phyloP scores from a whole-genome alignment of 352 stramenopile species.

The Elongisporangium senticosum region DNA sequence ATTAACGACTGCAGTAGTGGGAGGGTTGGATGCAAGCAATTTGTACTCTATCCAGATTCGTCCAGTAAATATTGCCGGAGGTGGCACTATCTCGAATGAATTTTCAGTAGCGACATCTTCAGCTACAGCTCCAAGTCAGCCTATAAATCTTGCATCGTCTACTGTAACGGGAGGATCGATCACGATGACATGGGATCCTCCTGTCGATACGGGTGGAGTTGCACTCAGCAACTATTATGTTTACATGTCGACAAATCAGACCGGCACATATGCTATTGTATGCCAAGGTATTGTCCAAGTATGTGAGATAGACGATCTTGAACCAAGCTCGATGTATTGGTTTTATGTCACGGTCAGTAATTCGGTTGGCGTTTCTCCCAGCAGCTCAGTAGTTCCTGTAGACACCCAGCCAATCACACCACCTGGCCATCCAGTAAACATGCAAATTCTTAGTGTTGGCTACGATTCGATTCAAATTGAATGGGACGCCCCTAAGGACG shows the following conservation, averaged over 20 bases:
- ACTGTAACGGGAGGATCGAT: constrained; percentile 31
- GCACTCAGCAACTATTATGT: constrained; percentile 33
- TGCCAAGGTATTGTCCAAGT: constrained; percentile 18
- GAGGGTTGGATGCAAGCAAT: constrained; percentile 37
- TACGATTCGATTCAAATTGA: constrained; percentile 18
- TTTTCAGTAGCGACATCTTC: constrained; percentile 22
- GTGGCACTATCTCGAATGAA: constrained; percentile 14
- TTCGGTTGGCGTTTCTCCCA: constrained; percentile 24
- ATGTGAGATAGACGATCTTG: constrained; percentile 24
- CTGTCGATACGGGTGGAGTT: constrained; percentile 38
- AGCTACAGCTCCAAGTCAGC: constrained; percentile 25
- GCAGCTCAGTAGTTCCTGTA: constrained; percentile 11
- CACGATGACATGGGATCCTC: constrained; percentile 26
- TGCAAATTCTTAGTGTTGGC: constrained; percentile 21
- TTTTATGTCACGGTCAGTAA: constrained; percentile 33
- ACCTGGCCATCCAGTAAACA: constrained; percentile 25
- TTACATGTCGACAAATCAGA: constrained; percentile 12
- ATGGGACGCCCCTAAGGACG: constrained; percentile 31
- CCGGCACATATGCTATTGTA: constrained; percentile 12
- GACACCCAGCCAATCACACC: constrained; percentile 19
- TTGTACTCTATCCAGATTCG: constrained; percentile 51
- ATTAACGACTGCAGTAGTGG: constrained; percentile 19
- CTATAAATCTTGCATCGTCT: constrained; percentile 11
- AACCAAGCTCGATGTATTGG: constrained; percentile 30
- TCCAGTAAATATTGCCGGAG: constrained; percentile 25